A percentile compares a stretch with the other conserved stretches of the same genome.
phyloP scores from a whole-genome alignment of 805 yeast species.

The Zygoascus flipseniorum region DNA sequence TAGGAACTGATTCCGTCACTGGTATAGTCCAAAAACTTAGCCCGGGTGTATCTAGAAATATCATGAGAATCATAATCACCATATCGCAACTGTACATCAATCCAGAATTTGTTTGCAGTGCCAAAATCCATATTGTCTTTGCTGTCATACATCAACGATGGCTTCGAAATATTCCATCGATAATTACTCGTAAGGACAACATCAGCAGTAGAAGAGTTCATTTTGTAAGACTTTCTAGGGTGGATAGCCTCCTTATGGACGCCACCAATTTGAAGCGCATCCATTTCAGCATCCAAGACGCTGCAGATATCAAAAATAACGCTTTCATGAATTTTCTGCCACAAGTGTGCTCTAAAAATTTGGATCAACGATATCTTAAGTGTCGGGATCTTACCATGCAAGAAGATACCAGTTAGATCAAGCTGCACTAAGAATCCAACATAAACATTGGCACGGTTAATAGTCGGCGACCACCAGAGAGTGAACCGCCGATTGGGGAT shows the following conservation, averaged over 20 bases:
- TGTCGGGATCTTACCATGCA: constrained; percentile 97
- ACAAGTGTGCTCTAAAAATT: constrained; percentile 92
- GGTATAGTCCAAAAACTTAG: constrained; percentile 89
- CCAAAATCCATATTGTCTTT: constrained; percentile 55
- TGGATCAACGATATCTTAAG: constrained; percentile 91
- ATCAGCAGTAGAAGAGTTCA: constrained; percentile 95
- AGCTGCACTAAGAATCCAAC: constrained; percentile 95
- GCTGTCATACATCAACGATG: constrained; percentile 68
- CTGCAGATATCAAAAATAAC: constrained; percentile 90
- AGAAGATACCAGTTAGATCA: constrained; percentile 91
- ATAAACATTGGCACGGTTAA: constrained; percentile 94
- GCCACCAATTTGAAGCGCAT: constrained; percentile 69
- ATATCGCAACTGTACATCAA: constrained; percentile 88
- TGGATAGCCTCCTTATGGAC: constrained; percentile 91
- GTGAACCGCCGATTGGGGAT: constrained; percentile 97
- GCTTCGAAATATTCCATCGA: constrained; percentile 71
- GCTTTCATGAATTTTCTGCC: constrained; percentile 98
- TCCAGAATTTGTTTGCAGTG: constrained; percentile 67
- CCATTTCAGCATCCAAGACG: constrained; percentile 80
- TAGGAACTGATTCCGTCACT: constrained; percentile 76
- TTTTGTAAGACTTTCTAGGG: constrained; percentile 93
- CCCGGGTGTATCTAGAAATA: constrained; percentile 84
- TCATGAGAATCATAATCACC: constrained; percentile 99
- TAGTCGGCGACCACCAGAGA: constrained; percentile 99
- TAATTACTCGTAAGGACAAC: constrained; percentile 64